These are phyloP conservation scores for Rutidosis leptorrhynchoides DNA, from an alignment of 129 eudicot species.

Conservation along the genomic window DNA sequence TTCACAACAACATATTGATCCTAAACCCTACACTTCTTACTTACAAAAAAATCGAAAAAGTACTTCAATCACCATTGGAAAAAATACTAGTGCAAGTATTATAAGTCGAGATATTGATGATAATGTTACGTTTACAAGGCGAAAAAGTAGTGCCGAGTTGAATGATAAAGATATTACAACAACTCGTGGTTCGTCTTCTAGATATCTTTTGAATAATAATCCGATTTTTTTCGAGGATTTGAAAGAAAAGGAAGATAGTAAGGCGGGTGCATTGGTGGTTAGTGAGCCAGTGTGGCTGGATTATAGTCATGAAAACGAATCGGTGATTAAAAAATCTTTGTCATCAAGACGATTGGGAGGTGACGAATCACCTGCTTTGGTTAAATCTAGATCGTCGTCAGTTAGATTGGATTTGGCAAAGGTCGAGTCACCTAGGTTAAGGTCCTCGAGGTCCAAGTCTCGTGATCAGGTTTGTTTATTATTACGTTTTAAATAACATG, in stretches of 20 bases:
- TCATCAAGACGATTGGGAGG: conserved; percentile 18
- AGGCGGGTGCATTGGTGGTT: conserved; percentile 31
- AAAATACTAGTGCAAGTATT: not conserved
- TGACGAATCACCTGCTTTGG: conserved; percentile 28
- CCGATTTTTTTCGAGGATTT: conserved; percentile 15
- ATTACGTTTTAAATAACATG: not conserved
- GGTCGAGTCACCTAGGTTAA: conserved; percentile 23
- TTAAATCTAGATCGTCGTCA: conserved; percentile 24
- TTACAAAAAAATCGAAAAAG: conserved; percentile 32
- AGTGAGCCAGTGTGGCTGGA: conserved; percentile 31
- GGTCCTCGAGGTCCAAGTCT: conserved; percentile 23
- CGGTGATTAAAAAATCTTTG: conserved; percentile 21
- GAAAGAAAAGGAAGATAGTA: conserved; percentile 10
- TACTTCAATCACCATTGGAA: conserved; percentile 13
- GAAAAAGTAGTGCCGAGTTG: conserved; percentile 31
- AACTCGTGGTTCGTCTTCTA: conserved; percentile 27
- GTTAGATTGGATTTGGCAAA: conserved; percentile 1
- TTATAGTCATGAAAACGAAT: conserved; percentile 6
- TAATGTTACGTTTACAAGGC: conserved; percentile 12
- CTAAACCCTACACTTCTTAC: conserved; percentile 34
- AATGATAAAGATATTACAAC: not conserved
- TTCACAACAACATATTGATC: conserved; percentile 36
- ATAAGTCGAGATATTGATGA: not conserved
- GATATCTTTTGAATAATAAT: conserved; percentile 27
- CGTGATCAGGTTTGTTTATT: conserved; percentile 39